These are phyloP conservation scores for Oleoguttula mirabilis DNA, from an alignment of 495 filamentous ascomycete genomes.

Conservation along the genomic window DNA sequence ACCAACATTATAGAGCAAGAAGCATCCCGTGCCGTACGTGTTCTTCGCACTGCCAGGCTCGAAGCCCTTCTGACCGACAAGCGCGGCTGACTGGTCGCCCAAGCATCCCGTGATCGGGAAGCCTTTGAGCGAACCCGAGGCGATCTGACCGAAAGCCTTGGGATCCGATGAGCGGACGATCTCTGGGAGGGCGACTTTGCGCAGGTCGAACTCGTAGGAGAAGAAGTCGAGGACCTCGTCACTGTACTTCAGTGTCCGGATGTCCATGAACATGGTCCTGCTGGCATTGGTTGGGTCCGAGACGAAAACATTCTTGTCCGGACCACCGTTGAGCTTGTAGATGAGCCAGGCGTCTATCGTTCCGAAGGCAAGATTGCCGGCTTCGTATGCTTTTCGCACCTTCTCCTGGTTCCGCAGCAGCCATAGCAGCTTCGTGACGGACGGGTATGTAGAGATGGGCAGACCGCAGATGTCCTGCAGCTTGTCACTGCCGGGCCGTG, in stretches of 20 bases:
- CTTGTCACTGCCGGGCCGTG: conserved; percentile 49
- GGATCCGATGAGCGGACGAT: conserved; percentile 79
- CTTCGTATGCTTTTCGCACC: conserved; percentile 68
- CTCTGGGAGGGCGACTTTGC: conserved; percentile 65
- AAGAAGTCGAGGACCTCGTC: conserved; percentile 74
- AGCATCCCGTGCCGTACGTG: conserved; percentile 93
- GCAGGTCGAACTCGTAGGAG: conserved; percentile 48
- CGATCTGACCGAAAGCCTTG: conserved; percentile 59
- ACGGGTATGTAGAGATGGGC: conserved; percentile 87
- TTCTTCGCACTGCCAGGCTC: conserved; percentile 82
- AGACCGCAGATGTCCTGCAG: conserved; percentile 69
- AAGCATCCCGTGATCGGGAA: conserved; percentile 76
- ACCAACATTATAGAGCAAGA: conserved; percentile 89
- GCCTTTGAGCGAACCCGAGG: conserved; percentile 55
- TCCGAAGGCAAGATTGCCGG: conserved; percentile 71
- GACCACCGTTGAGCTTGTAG: conserved; percentile 81
- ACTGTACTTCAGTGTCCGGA: conserved; percentile 77
- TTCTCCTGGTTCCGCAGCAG: conserved; percentile 59
- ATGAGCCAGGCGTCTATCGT: conserved; percentile 92
- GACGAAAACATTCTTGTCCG: conserved; percentile 54
- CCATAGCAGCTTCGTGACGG: conserved; percentile 82
- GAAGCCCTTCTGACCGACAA: conserved; percentile 89
- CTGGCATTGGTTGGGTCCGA: conserved; percentile 90
- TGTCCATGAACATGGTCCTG: conserved; percentile 93
- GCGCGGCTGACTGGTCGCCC: conserved; percentile 82